Evolutionary conservation across 1,284 basidiomycete species (phyloP), one percentile per base, ranked within the genome.

Genomic region (Pholiota adiposa): DNA sequence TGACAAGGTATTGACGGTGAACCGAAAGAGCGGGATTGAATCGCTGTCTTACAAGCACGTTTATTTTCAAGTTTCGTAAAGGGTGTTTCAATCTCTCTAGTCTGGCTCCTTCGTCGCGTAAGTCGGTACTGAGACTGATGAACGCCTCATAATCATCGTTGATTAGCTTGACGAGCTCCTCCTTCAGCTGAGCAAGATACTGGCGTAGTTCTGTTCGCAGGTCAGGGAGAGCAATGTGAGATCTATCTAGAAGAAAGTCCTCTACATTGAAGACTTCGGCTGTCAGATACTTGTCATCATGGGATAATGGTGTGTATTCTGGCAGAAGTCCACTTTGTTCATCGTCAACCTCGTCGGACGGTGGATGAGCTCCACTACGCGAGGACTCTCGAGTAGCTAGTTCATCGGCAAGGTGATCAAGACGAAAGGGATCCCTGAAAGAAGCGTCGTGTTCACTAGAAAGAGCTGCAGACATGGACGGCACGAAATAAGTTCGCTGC

Each of bases 111-210:
- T 97, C 95, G 31, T 91, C 93, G 61, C 88, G 82, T 64, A 97
- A 73, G 66, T 96, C 93, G 1, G 92, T 96, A 64, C 96, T 96
- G 23, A 99, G 81, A 66, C 92, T 94, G 65, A 99, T 97, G 73
- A 98, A 98, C 46, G 96, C 96, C 73, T 96, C 95, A 74, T 98
- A 98, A 76, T 98, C 96, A 69, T 96, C 91, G 73, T 99, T 98
- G 74, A 99, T 98, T 70, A 98, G 87, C 70, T 88, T 89, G 29
- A 98, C 94, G 29, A 99, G 84, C 72, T 97, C 95, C 71, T 96
- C 92, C 70, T 96, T 94, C 66, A 99, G 77, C 14, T 83, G 81
- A 0, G 86, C 85, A 59, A 94, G 82, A 74, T 98, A 98, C 59
- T 91, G 88, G 29, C 94, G 85, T 14, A 99, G 81, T 71, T 99